Percentiles rank a stretch among this genome's conserved stretches.
Evolutionary conservation across 148 eudicot species (phyloP).

Genomic region (Beta vulgaris): DNA sequence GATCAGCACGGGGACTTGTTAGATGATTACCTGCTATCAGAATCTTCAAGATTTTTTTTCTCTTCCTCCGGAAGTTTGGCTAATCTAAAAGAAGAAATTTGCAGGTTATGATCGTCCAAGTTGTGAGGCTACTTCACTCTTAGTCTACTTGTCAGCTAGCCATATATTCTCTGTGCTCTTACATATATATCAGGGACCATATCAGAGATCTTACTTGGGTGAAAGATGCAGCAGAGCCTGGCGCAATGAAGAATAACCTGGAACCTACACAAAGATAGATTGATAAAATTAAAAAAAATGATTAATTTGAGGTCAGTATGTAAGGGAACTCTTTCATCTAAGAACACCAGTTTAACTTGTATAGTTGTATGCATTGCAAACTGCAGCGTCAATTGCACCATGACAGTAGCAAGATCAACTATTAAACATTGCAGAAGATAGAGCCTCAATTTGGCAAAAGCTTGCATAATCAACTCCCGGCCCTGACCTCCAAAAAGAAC

Average conservation of each 20-base stretch:
- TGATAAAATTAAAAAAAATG: background rate
- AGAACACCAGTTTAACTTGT: background rate
- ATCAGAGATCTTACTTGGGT: constrained; percentile 52
- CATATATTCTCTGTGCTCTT: background rate
- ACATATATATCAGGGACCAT: background rate
- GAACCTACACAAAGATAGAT: constrained; percentile 46
- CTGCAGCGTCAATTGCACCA: background rate
- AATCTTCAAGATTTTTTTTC: constrained; percentile 81
- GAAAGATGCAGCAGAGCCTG: constrained; percentile 67
- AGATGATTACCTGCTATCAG: constrained; percentile 64
- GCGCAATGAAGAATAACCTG: constrained; percentile 70
- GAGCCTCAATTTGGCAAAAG: background rate
- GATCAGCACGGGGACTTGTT: background rate
- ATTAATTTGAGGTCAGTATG: background rate
- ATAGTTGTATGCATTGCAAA: background rate
- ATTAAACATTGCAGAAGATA: background rate
- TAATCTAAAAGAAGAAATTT: constrained; percentile 44
- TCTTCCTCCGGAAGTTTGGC: constrained; percentile 77
- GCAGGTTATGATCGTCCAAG: constrained; percentile 13
- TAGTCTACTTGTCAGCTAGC: background rate
- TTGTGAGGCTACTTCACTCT: background rate
- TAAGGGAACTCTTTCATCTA: background rate
- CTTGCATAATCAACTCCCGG: background rate
- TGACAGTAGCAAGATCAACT: background rate
- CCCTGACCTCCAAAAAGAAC: background rate